Evolutionary conservation across 805 yeast species (phyloP).

Genomic region (Limtongia smithiae): DNA sequence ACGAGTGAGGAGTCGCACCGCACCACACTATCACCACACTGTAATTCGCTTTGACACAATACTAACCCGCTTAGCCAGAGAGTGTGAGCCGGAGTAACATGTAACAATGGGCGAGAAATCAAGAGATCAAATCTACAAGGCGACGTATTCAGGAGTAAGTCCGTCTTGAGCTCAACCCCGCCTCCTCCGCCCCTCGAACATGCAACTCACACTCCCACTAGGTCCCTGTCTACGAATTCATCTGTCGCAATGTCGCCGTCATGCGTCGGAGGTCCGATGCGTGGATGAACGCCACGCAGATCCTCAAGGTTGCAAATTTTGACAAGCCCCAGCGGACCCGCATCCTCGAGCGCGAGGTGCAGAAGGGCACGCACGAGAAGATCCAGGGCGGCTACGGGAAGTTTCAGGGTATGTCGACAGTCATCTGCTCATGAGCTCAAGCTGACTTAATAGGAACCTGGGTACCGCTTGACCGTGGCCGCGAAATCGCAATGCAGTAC

Average conservation of each 20-base stretch:
- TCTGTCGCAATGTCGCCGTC: slow-evolving; percentile 65
- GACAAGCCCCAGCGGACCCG: slow-evolving; percentile 93
- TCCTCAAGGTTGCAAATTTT: slow-evolving; percentile 85
- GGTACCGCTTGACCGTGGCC: slow-evolving; percentile 82
- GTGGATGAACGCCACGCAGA: slow-evolving; percentile 97
- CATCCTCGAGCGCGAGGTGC: slow-evolving; percentile 90
- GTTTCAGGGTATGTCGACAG: slow-evolving; percentile 66
- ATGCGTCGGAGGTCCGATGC: slow-evolving; percentile 90
- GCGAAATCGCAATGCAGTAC: slow-evolving; percentile 59
- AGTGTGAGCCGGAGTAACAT: no score
- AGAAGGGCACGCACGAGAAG: slow-evolving; percentile 81
- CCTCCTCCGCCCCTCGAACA: no score
- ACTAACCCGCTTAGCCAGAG: no score
- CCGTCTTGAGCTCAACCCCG: neutral
- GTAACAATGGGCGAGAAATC: slow-evolving; percentile 16
- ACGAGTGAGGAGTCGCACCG: no score
- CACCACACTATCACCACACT: no score
- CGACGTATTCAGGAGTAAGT: slow-evolving; percentile 43
- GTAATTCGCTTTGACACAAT: no score
- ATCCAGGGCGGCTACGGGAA: slow-evolving; percentile 97
- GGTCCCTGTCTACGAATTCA: slow-evolving; percentile 49
- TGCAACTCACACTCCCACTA: slow-evolving; percentile 10
- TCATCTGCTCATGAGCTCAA: neutral
- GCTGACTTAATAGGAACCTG: slow-evolving; percentile 68
- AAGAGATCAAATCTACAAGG: slow-evolving; percentile 38